Conservation (phyloP, 306 rosid species). For the Cicer judaicum region DNA sequence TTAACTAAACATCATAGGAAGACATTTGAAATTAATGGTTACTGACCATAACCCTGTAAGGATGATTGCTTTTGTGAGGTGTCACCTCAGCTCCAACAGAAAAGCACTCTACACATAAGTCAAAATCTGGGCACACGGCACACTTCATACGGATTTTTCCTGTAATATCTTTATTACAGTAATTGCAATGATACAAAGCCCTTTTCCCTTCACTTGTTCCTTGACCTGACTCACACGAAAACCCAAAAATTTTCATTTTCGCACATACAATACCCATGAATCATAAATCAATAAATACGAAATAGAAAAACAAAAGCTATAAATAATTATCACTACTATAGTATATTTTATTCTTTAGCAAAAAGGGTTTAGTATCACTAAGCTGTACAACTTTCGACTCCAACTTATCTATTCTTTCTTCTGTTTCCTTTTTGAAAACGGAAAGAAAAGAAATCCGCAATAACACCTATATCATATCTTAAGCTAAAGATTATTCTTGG, state of each 20-base stretch:
- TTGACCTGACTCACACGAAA: constrained; percentile 63
- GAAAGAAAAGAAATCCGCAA: not conserved
- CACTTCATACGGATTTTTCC: constrained; percentile 97
- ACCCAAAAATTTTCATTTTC: not conserved
- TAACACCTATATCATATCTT: constrained; percentile 19
- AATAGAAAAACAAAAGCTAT: constrained; percentile 23
- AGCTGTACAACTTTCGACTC: not conserved
- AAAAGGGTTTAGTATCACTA: constrained; percentile 4
- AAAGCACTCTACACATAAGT: constrained; percentile 91
- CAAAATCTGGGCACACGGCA: constrained; percentile 91
- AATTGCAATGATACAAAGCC: constrained; percentile 95
- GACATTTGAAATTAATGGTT: not conserved
- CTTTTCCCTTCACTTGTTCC: constrained; percentile 84
- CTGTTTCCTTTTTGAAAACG: not conserved
- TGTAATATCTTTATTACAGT: constrained; percentile 93
- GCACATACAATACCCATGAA: constrained; percentile 28
- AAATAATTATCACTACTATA: constrained; percentile 17
- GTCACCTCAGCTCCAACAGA: constrained; percentile 96
- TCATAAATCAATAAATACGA: constrained; percentile 20
- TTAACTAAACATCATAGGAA: constrained; percentile 10
- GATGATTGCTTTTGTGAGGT: constrained; percentile 88
- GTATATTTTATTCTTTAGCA: not conserved
- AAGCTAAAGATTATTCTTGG: constrained; percentile 4
- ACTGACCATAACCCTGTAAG: constrained; percentile 72
- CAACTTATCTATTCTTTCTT: not conserved